A percentile compares a stretch with the other conserved stretches of the same genome.
Conservation (phyloP, 2,329 filamentous ascomycete species). For the Chaetomiaceae sp. region DNA sequence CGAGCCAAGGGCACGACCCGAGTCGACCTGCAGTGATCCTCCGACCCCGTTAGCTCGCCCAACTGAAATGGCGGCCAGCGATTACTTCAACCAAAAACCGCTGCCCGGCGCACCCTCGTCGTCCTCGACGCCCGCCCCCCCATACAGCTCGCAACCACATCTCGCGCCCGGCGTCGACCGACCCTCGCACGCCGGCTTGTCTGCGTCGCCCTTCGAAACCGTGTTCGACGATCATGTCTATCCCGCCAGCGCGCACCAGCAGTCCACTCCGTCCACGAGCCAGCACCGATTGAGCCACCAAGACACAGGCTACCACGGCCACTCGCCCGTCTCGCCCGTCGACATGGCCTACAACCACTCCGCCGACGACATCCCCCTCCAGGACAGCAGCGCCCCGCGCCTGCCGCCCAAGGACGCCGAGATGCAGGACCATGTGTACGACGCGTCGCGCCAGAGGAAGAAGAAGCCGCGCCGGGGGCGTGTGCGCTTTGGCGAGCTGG, state of each 20-base stretch:
- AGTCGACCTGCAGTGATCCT: background rate
- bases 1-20: background rate
- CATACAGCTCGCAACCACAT: slow-evolving; percentile 31
- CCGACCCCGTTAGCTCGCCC: background rate
- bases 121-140: slow-evolving; percentile 23
- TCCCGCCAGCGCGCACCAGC: slow-evolving; percentile 42
- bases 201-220: slow-evolving; percentile 54
- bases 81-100: slow-evolving; percentile 51
- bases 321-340: slow-evolving; percentile 34
- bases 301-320: slow-evolving; percentile 54
- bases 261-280: slow-evolving; percentile 29
- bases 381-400: slow-evolving; percentile 25
- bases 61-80: slow-evolving; percentile 44
- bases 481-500: slow-evolving; percentile 52
- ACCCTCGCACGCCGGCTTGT: slow-evolving; percentile 12
- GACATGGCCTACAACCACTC: slow-evolving; percentile 29
- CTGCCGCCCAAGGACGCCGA: slow-evolving; percentile 42
- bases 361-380: slow-evolving; percentile 52
- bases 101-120: slow-evolving; percentile 35
- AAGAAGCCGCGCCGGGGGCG: slow-evolving; percentile 37
- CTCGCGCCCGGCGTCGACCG: slow-evolving; percentile 29
- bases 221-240: slow-evolving; percentile 65
- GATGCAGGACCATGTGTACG: slow-evolving; percentile 56
- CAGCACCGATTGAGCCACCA: slow-evolving; percentile 41
- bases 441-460: slow-evolving; percentile 38